Percentiles rank a stretch among this genome's conserved stretches.
phyloP scores from a whole-genome alignment of 768 basidiomycete species.

The Hebeloma cylindrosporum region DNA sequence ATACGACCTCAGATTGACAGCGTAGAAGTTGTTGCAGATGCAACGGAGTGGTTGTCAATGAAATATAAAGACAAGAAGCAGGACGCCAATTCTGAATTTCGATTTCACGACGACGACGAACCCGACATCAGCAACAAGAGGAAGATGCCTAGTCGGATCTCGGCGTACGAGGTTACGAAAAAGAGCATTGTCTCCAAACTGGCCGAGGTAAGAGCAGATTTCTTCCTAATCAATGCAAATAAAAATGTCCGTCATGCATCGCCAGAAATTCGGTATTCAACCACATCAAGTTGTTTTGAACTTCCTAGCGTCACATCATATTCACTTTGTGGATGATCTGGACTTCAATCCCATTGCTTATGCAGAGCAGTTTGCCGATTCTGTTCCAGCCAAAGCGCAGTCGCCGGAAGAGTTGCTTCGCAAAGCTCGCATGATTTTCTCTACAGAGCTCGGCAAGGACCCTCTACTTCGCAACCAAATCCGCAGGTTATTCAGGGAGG shows the following conservation, averaged over 20 bases:
- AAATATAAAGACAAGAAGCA: conserved; percentile 78
- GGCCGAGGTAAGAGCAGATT: conserved; percentile 81
- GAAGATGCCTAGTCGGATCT: conserved; percentile 82
- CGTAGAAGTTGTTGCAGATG: conserved; percentile 88
- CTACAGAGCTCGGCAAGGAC: conserved; percentile 91
- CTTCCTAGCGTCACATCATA: conserved; percentile 58
- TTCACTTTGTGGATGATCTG: conserved; percentile 78
- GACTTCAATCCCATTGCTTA: conserved; percentile 75
- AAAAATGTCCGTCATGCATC: conserved; percentile 2
- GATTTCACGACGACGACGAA: conserved; percentile 73
- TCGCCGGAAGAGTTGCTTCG: conserved; percentile 67
- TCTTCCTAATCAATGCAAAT: conserved; percentile 1
- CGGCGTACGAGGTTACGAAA: conserved; percentile 82
- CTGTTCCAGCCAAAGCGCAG: conserved; percentile 57
- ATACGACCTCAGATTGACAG: conserved; percentile 68
- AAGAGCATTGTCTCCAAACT: conserved; percentile 74
- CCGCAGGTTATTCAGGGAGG: conserved; percentile 69
- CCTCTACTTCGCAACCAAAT: conserved; percentile 81
- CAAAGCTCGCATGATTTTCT: conserved; percentile 78
- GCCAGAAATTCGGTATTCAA: conserved; percentile 80
- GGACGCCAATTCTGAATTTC: conserved; percentile 53
- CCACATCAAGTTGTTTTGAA: conserved; percentile 86
- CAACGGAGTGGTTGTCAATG: conserved; percentile 87
- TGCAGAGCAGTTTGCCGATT: conserved; percentile 84
- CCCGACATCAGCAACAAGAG: conserved; percentile 53